Evolutionary conservation across 192 early-diverging fungal genomes (phyloP).

Genomic region (Backusella macrospora): DNA sequence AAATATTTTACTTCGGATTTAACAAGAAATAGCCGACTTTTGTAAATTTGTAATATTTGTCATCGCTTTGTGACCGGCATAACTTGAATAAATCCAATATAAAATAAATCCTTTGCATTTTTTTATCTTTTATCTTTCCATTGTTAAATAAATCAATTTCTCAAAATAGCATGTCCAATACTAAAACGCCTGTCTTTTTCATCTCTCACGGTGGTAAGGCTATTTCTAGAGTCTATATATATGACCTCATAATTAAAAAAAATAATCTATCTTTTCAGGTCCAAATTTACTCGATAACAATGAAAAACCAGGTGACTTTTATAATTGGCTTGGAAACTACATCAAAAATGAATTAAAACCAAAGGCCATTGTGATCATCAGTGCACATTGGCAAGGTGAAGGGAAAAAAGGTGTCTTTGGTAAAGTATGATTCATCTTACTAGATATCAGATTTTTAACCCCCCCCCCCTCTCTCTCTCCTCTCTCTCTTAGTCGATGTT

Average conservation of each 20-base stretch:
- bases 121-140: slow-evolving; percentile 7
- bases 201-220: slow-evolving; percentile 31
- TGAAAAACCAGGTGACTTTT: slow-evolving; percentile 37
- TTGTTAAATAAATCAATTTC: background rate
- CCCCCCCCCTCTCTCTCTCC: background rate
- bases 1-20: background rate
- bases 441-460: too few species aligned
- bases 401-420: slow-evolving; percentile 43
- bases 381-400: slow-evolving; percentile 69
- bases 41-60: slow-evolving; percentile 1
- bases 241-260: background rate
- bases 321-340: slow-evolving; percentile 45
- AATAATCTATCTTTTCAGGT: slow-evolving; percentile 12
- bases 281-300: slow-evolving; percentile 40
- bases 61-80: background rate
- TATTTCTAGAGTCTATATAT: too few species aligned
- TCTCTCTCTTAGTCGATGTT: slow-evolving; percentile 39
- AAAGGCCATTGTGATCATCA: slow-evolving; percentile 63
- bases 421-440: slow-evolving; percentile 29
- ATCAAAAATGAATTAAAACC: slow-evolving; percentile 52
- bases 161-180: background rate
- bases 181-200: slow-evolving; percentile 32
- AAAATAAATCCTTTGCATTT: slow-evolving; percentile 1
- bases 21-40: background rate
- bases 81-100: background rate